Evolutionary conservation across 306 rosid species (phyloP), one percentile per base, ranked within the genome.

Genomic region (Prosopis cineraria): DNA sequence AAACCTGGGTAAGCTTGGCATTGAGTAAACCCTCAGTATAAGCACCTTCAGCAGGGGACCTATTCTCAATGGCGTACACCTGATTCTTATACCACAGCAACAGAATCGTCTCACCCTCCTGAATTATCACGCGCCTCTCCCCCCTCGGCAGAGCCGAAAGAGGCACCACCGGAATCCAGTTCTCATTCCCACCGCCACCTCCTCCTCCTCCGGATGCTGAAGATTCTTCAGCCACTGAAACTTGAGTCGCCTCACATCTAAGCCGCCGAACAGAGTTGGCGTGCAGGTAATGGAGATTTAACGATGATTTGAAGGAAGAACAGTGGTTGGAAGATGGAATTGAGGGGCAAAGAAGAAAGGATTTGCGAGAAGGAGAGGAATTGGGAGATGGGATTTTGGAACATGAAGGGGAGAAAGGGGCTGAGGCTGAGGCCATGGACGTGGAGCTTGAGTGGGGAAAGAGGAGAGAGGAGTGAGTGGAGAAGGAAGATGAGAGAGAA

Each of bases 31-130:
- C 98, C 77, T 94, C 98, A 11, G 78, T 84, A 14, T 94, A 94
- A 29, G 98, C 98, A 14, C 98, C 98, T 86, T 94, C 98, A 55
- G 98, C 98, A 76, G 98, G 98, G 30, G 98, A 94, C 68, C 92
- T 68, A 37, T 94, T 94, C 80, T 94, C 98, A 63, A 92, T 90
- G 4, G 98, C 98, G 25, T 76, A 92, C 12, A 94, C 87, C 83
- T 80, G 64, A 33, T 94, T 88, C 67, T 94, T 94, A 66, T 89
- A 94, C 98, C 98, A 94, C 0, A 94, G 81, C 79, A 94, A 78
- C 63, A 94, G 63, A 63, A 94, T 90, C 1, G 91, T 80, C 77
- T 94, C 95, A 0, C 87, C 87, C 3, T 87, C 97, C 81, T 94
- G 98, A 41, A 94, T 78, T 3, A 94, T 94, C 74, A 94, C 98